These are phyloP conservation scores for Apiospora phragmitis DNA, from an alignment of 2,329 filamentous ascomycete species.

Conservation along the genomic window DNA sequence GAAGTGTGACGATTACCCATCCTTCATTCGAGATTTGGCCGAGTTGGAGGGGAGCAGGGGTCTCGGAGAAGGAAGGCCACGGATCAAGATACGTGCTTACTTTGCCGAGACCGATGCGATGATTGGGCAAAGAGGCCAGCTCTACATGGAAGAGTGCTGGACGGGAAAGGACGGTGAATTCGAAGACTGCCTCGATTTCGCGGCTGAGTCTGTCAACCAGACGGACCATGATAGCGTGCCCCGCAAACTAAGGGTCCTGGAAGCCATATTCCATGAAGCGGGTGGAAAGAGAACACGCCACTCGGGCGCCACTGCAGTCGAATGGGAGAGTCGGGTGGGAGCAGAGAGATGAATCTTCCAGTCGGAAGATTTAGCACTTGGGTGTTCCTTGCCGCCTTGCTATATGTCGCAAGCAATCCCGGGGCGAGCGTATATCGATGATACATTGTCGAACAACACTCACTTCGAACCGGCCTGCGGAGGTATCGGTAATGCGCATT, in stretches of 20 bases:
- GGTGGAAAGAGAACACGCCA: not conserved
- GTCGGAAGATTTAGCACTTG: not conserved
- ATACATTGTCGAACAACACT: not conserved
- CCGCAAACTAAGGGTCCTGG: not conserved
- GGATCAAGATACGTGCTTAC: not conserved
- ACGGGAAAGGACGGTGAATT: not conserved
- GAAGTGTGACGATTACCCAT: not conserved
- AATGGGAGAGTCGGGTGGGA: not conserved
- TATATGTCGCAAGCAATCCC: not conserved
- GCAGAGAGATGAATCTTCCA: not conserved
- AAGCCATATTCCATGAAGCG: not conserved
- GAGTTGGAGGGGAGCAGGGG: not conserved
- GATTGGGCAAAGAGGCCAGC: not conserved
- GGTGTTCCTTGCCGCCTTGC: not conserved
- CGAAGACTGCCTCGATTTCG: not conserved
- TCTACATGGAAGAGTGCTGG: conserved; percentile 6
- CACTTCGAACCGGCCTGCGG: not conserved
- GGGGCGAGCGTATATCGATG: not conserved
- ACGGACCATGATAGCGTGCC: not conserved
- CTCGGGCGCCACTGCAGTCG: not conserved
- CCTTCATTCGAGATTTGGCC: not conserved
- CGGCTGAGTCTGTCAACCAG: not conserved
- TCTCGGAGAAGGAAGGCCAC: not conserved
- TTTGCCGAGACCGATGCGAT: conserved; percentile 4
- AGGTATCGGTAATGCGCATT: not conserved